These are phyloP conservation scores for Cyclospora cayetanensis DNA, from an alignment of 169 alveolate species.

Conservation along the genomic window DNA sequence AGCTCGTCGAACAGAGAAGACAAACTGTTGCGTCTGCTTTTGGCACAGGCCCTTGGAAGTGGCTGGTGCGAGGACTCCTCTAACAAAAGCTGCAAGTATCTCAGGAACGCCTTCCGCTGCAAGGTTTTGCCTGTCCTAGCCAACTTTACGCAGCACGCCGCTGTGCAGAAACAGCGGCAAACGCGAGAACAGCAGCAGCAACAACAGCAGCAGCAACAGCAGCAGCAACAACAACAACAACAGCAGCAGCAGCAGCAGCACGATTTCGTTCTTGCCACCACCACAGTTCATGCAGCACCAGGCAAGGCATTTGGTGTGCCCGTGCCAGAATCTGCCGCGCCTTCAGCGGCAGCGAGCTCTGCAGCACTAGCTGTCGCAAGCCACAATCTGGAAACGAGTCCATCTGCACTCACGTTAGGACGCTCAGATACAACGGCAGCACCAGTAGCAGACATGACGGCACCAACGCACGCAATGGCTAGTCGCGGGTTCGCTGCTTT, in stretches of 20 bases:
- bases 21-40: background rate
- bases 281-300: background rate
- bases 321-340: background rate
- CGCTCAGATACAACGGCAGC: no score
- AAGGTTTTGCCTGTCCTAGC: constrained; percentile 53
- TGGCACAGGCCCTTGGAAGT: constrained; percentile 30
- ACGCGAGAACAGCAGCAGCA: background rate
- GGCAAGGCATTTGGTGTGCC: background rate
- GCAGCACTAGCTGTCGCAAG: constrained; percentile 19
- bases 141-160: constrained; percentile 12
- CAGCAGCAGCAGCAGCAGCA: background rate
- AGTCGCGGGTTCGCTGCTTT: constrained; percentile 9
- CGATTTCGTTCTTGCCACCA: no score
- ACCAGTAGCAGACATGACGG: background rate
- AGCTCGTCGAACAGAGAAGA: background rate
- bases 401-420: no score
- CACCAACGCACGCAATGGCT: background rate
- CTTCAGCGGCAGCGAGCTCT: background rate
- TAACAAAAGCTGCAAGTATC: constrained; percentile 29
- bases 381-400: no score
- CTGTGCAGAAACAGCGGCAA: constrained; percentile 20
- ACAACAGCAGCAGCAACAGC: background rate
- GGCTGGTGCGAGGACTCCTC: constrained; percentile 59
- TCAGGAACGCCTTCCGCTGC: constrained; percentile 41
- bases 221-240: background rate